A percentile compares a stretch with the other conserved stretches of the same genome.
phyloP scores from a whole-genome alignment of 108 stramenopile species.

The Cyclostephanos invisitatus region DNA sequence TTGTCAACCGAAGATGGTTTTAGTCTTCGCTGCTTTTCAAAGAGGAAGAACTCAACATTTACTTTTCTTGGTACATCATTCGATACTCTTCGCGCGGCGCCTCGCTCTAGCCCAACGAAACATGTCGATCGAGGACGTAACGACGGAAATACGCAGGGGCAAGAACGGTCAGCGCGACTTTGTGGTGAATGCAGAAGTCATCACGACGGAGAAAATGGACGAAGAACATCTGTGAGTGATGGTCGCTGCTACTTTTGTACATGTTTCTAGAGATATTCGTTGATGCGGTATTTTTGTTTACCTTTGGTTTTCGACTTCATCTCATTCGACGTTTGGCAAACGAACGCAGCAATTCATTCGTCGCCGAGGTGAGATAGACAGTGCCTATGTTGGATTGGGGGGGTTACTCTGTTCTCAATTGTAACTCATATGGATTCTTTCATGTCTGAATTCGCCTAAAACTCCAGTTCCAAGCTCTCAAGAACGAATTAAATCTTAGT shows the following conservation, averaged over 20 bases:
- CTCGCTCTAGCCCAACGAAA: constrained; percentile 41
- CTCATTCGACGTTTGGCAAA: neutral
- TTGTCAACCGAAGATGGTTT: neutral
- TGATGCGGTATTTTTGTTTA: neutral
- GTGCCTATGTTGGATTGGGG: neutral
- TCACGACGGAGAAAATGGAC: constrained; percentile 52
- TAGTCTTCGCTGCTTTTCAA: neutral
- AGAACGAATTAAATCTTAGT: constrained; percentile 59
- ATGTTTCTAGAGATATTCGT: neutral
- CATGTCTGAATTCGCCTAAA: neutral
- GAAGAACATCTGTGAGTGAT: constrained; percentile 48
- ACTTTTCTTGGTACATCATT: neutral
- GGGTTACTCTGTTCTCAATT: neutral
- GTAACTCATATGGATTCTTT: neutral
- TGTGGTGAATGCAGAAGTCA: constrained; percentile 65
- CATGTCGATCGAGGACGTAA: constrained; percentile 77
- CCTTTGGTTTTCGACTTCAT: neutral
- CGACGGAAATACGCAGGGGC: constrained; percentile 63
- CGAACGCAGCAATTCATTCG: constrained; percentile 15
- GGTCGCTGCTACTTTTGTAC: neutral
- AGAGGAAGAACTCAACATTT: neutral
- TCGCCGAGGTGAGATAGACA: constrained; percentile 22
- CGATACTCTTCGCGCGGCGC: neutral
- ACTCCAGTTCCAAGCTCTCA: constrained; percentile 50
- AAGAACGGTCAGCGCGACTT: constrained; percentile 59